Base-by-base conservation (phyloP, 805 yeast species). In the Starmera dryadoides region DNA sequence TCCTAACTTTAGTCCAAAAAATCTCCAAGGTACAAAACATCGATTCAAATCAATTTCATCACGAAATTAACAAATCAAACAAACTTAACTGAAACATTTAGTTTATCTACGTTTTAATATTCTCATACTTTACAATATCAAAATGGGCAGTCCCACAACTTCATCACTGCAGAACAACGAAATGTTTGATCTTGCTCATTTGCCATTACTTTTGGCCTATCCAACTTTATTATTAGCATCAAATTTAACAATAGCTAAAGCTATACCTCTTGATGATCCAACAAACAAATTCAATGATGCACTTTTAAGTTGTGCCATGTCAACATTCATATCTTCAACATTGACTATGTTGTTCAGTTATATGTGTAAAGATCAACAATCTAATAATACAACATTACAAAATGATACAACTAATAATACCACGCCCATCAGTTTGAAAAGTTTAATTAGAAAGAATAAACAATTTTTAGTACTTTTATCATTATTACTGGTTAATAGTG, bases 191-290 rank as follows among this genome's bases (percentile, higher is more conserved):
- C 21, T 31, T 3, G 33, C 33, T 16, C 33, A 31, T 16, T 8
- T 31, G 11, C 59, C 59, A 0, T 29, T 53, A 17, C 45, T 55
- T 2, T 45, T 55, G 35, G 58, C 58, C 7, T 55, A 42, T 26
- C 59, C 59, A 4, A 53, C 59, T 0, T 33, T 43, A 3, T 34
- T 55, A 4, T 40, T 55, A 9, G 46, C 55, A 0, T 46, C 55
- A 3, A 50, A 43, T 34, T 39, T 55, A 33, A 39, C 52, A 12
- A 28, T 16, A 11, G 14, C 18, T 23, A 35, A 20, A 4, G 19
- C 19, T 19, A 9, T 12, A 19, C 21, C 6, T 6, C 23, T 6
- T 9, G 6, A 14, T 14, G 16, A 14, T 14, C 6, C 30, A 15
- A 7, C n/a, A 6, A 6, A 6, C 16, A 28, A 11, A 6, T 7